Percentiles rank a stretch among this genome's conserved stretches.
phyloP scores from a whole-genome alignment of 805 yeast genomes.

The Saccharomyces jurei region DNA sequence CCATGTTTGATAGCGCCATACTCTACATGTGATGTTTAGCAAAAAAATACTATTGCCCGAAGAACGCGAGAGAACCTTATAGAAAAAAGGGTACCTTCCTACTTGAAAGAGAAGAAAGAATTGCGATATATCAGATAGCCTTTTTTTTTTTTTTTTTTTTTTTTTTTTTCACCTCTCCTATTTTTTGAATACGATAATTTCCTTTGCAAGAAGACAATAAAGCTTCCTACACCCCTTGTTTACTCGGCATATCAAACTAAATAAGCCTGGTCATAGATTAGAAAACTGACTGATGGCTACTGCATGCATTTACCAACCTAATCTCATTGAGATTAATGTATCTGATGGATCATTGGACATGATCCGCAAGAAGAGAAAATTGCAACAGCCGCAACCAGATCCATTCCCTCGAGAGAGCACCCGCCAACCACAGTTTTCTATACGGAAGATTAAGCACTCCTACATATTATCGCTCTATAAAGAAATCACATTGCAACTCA shows the following conservation, averaged over 20 bases:
- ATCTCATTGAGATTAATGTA: background rate
- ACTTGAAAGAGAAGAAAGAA: background rate
- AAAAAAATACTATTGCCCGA: background rate
- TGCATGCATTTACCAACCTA: background rate
- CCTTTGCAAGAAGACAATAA: background rate
- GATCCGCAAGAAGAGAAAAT: background rate
- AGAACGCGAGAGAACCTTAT: background rate
- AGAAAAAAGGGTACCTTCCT: background rate
- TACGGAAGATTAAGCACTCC: slow-evolving; percentile 1
- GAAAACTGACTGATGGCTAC: background rate
- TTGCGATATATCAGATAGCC: background rate
- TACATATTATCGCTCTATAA: slow-evolving; percentile 12
- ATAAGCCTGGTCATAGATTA: background rate
- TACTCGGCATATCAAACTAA: background rate
- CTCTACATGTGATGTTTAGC: background rate
- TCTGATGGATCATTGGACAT: background rate
- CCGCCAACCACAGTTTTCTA: background rate
- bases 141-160: background rate
- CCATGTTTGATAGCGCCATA: background rate
- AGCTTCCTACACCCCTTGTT: background rate
- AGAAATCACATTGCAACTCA: slow-evolving; percentile 11
- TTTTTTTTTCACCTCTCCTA: background rate
- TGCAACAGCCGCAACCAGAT: background rate
- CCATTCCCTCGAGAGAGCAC: background rate
- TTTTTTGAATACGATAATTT: background rate